Evolutionary conservation across 176 grass and related monocot genomes (phyloP), one percentile per base, ranked within the genome.

Genomic region (Paspalum vaginatum): DNA sequence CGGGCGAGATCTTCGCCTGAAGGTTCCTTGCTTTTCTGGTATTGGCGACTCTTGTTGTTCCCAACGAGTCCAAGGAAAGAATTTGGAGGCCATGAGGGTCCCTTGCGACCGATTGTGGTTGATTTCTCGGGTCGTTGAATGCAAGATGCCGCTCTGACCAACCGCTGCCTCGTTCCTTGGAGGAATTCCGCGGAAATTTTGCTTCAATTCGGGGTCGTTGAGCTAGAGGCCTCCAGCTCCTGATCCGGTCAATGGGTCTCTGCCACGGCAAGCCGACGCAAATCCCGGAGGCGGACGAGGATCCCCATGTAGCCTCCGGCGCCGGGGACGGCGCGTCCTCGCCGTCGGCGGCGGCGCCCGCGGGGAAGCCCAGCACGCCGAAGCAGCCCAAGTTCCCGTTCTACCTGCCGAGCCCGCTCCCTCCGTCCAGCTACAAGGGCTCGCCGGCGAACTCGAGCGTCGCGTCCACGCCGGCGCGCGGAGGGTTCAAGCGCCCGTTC

Each of bases 401-500:
- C 81, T 99, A 95, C 87, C 81, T 93, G 88, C 93, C 97, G 13
- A 99, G 97, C 69, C 97, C 97, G 21, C 89, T 99, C 43, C 97
- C 88, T 17, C 78, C 87, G 41, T 99, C 87, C 70, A 85, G 82
- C 65, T 96, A 93, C 88, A 99, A 93, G 84, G 83, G 86, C 81
- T 99, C 97, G 59, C 97, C 97, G 59, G 88, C 91, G 15, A 99
- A 99, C 92, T 99, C 97, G 69, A 98, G 90, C 72, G 81, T 93
- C 45, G 88, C 83, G 62, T 88, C 93, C 39, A 93, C 93, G 3
- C 97, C 97, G 76, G 85, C 90, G 12, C 88, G 93, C 39, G 85
- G 79, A 27, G 78, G 88, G 18, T 87, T 99, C 81, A 99, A 99
- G 88, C 90, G 91, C 54, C 97, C 97, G 13, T 99, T 99, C 82